Base-by-base conservation (phyloP, 2,329 filamentous ascomycete genomes). In the Fusarium chlamydosporum region DNA sequence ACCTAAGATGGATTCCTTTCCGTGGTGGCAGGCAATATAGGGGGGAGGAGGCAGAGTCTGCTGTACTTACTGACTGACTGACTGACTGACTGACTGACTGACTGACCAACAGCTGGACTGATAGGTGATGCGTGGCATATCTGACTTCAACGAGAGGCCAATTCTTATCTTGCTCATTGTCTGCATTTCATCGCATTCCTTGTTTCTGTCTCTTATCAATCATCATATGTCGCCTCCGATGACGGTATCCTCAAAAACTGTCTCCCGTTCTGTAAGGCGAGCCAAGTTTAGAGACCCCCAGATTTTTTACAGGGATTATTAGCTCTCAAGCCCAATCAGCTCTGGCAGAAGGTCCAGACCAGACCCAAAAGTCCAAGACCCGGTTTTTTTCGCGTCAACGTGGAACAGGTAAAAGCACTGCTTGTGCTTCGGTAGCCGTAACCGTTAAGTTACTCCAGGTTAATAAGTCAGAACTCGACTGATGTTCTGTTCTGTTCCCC, bases 331-430 rank as follows among this genome's bases (percentile, higher is more conserved):
- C 42, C 67, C 67, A 69, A 69, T 67, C 63, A 67, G 47, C 65
- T 67, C 29, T 41, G 40, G 23, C 15, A 29, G 18, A 34, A 53
- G 65, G 52, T 50, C 66, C 23, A 69, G 51, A 47, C 66, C 23
- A 69, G 51, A 47, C 67, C 34, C 66, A 38, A 51, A 45, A 23
- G 23, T 58, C 26, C 52, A 38, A 69, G 67, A 27, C 67, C 67
- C 67, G 43, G 38, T 70, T 57, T 68, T 70, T 60, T 65, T 68
- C 58, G 63, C 67, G 57, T 70, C 67, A 68, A 70, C 67, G 63
- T 70, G 67, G 67, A 54, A 70, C 57, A 62, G 23, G 23, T 6
- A 23, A 23, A 23, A 23, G 23, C 23, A 23, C 23, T 23, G 23
- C 4, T 23, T 23, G 23, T 23, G 40, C 61, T 68, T 70, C 63